phyloP scores from a whole-genome alignment of 805 yeast genomes.

The Wickerhamomyces chambardii region DNA sequence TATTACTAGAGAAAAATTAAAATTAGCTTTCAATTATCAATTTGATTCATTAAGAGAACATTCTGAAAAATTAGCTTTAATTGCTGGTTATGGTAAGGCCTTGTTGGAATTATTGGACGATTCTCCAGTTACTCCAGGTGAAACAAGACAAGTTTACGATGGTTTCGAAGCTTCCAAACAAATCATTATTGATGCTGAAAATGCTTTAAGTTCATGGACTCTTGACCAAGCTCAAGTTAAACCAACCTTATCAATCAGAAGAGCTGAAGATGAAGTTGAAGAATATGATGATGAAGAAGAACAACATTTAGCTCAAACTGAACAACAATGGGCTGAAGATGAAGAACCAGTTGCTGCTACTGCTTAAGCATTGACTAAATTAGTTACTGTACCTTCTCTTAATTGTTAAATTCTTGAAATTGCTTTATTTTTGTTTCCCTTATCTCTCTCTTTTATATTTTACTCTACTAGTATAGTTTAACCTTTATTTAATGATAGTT shows the following conservation, averaged over 20 bases:
- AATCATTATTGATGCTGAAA: conserved; percentile 79
- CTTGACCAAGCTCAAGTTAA: conserved; percentile 74
- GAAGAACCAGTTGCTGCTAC: conserved; percentile 16
- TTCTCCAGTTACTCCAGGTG: conserved; percentile 86
- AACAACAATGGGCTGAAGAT: conserved; percentile 43
- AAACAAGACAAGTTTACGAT: conserved; percentile 82
- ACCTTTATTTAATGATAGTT: no score
- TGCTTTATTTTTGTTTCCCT: no score
- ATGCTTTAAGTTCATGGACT: conserved; percentile 79
- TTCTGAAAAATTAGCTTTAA: conserved; percentile 77
- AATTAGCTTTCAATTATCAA: conserved; percentile 77
- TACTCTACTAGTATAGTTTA: no score
- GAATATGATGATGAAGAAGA: conserved; percentile 41
- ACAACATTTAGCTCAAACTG: conserved; percentile 39
- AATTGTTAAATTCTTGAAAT: no score
- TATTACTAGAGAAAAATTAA: conserved; percentile 80
- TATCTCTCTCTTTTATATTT: no score
- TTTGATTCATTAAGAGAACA: conserved; percentile 81
- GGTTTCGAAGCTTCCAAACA: conserved; percentile 87
- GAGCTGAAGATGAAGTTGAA: conserved; percentile 46
- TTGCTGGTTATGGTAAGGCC: conserved; percentile 89
- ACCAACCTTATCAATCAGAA: conserved; percentile 67
- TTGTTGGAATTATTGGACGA: conserved; percentile 76
- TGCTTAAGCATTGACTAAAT: no score
- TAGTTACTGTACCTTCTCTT: no score